Conservation (phyloP, 345 rosid species). For the Erodium maritimum region DNA sequence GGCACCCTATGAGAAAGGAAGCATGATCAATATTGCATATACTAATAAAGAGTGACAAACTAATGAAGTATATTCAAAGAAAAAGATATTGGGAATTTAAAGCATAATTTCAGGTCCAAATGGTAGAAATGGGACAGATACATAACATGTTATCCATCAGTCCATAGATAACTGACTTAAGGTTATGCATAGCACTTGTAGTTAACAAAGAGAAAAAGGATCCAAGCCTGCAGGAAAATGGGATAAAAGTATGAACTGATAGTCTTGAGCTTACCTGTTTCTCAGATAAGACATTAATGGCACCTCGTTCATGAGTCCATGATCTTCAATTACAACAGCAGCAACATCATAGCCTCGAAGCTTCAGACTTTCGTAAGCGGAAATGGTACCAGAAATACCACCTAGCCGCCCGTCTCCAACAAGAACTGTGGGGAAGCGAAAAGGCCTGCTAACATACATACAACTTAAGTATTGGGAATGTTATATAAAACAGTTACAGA, state of each 20-base stretch:
- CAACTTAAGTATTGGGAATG: constrained; percentile 1
- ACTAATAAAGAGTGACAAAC: not conserved
- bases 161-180: not conserved
- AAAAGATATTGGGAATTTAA: not conserved
- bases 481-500: not conserved
- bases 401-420: constrained; percentile 94
- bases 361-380: constrained; percentile 81
- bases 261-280: constrained; percentile 36
- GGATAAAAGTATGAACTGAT: not conserved
- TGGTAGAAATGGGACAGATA: not conserved
- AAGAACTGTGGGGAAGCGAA: constrained; percentile 80
- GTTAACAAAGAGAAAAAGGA: not conserved
- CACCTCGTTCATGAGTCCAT: constrained; percentile 71
- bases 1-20: constrained; percentile 43
- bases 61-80: not conserved
- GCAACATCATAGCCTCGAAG: constrained; percentile 73
- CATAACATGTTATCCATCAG: too few relatives aligned
- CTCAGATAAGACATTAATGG: constrained; percentile 58
- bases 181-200: constrained; percentile 1
- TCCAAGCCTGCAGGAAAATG: not conserved
- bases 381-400: constrained; percentile 87
- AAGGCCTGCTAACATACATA: constrained; percentile 40
- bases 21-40: not conserved
- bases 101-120: not conserved
- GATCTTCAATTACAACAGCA: constrained; percentile 80